A percentile compares a stretch with the other conserved stretches of the same genome.
Evolutionary conservation across 352 stramenopile genomes (phyloP).

Genomic region (Pythium rishiriense): DNA sequence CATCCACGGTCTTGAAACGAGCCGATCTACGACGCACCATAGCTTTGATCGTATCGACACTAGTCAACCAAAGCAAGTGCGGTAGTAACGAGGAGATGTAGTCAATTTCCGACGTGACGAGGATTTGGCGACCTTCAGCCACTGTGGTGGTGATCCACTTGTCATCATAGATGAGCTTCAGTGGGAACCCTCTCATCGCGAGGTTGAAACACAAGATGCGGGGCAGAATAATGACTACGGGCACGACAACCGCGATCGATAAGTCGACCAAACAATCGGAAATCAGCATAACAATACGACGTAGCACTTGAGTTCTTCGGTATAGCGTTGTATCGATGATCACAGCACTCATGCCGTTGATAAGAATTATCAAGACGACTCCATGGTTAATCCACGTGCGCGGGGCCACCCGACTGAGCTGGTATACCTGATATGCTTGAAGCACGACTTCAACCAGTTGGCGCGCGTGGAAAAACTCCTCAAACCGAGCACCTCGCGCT

Average conservation of each 20-base stretch:
- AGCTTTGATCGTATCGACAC: constrained; percentile 7
- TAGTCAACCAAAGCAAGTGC: background rate
- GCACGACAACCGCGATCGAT: background rate
- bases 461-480: background rate
- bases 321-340: background rate
- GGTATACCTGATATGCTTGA: constrained; percentile 10
- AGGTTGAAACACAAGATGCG: background rate
- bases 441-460: constrained; percentile 10
- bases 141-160: constrained; percentile 7
- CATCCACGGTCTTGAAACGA: background rate
- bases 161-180: constrained; percentile 12
- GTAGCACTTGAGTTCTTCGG: background rate
- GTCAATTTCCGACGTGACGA: constrained; percentile 12
- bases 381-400: constrained; percentile 6
- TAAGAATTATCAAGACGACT: constrained; percentile 1
- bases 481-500: background rate
- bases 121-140: constrained; percentile 4
- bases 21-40: background rate
- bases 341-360: background rate
- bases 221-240: background rate
- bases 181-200: background rate
- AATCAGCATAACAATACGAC: background rate
- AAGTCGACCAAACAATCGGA: background rate
- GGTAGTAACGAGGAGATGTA: constrained; percentile 12
- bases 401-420: background rate